These are phyloP conservation scores for Lichtheimia ornata DNA, from an alignment of 371 early-diverging fungal genomes.

Conservation along the genomic window DNA sequence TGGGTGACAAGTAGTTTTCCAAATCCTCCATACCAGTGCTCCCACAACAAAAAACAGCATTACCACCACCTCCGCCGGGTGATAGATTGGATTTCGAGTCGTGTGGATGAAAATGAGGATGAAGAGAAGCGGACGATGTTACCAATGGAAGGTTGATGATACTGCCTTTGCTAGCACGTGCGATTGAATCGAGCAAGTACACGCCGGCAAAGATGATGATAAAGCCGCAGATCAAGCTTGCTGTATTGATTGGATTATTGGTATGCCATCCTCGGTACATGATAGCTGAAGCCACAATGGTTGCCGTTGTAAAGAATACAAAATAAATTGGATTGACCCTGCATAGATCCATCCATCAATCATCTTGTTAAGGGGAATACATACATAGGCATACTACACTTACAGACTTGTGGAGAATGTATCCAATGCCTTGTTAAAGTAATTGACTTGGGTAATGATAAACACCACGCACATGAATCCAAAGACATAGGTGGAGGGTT, in stretches of 20 bases:
- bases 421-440: slow-evolving; percentile 95
- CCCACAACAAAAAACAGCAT: neutral
- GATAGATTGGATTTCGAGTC: slow-evolving; percentile 7
- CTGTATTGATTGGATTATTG: slow-evolving; percentile 63
- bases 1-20: too few relatives aligned
- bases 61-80: neutral
- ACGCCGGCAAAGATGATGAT: slow-evolving; percentile 87
- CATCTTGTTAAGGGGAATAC: neutral
- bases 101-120: slow-evolving; percentile 3
- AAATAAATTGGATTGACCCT: slow-evolving; percentile 86
- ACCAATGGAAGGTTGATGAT: slow-evolving; percentile 2
- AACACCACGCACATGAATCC: slow-evolving; percentile 70
- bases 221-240: slow-evolving; percentile 82
- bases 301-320: slow-evolving; percentile 87
- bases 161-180: slow-evolving; percentile 12
- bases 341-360: neutral
- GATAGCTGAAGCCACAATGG: slow-evolving; percentile 82
- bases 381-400: too few relatives aligned
- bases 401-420: slow-evolving; percentile 84
- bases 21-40: too few relatives aligned
- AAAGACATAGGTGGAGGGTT: slow-evolving; percentile 88
- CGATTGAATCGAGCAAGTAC: slow-evolving; percentile 57
- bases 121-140: slow-evolving; percentile 8
- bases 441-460: slow-evolving; percentile 89
- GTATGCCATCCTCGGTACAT: slow-evolving; percentile 82